Conservation (phyloP, 2,329 filamentous ascomycete species). For the Fusarium duplospermum region DNA sequence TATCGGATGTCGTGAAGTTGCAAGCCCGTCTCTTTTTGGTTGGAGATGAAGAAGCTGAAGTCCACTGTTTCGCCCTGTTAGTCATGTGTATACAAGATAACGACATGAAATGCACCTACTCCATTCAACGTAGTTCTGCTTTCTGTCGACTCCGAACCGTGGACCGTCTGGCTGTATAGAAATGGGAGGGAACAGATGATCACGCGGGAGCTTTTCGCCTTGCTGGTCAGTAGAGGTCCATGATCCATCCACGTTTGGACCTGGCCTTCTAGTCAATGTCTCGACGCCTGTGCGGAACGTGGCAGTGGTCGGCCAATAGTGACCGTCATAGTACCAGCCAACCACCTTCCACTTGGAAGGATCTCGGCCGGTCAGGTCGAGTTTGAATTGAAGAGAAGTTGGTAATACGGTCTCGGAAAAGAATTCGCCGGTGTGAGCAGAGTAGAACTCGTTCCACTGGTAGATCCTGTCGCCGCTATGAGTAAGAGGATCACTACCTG, state of each 20-base stretch:
- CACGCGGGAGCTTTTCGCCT: conserved; percentile 3
- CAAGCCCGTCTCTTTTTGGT: conserved; percentile 61
- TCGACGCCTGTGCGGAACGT: conserved; percentile 25
- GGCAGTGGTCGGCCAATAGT: conserved; percentile 63
- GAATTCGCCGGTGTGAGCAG: conserved; percentile 44
- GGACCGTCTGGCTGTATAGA: conserved; percentile 20
- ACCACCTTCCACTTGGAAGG: conserved; percentile 61
- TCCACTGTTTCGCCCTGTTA: conserved; percentile 50
- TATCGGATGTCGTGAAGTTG: conserved; percentile 63
- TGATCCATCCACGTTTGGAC: conserved; percentile 11
- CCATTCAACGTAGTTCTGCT: conserved; percentile 31
- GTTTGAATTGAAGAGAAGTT: conserved; percentile 56
- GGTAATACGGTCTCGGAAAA: conserved; percentile 59
- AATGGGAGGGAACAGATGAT: conserved; percentile 11
- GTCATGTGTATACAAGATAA: fast-evolving
- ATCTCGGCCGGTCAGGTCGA: conserved; percentile 63
- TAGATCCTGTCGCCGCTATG: conserved; percentile 56
- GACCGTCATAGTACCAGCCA: conserved; percentile 65
- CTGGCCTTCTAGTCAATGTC: background rate
- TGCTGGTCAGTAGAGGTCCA: conserved; percentile 27
- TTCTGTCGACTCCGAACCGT: conserved; percentile 16
- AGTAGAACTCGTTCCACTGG: conserved; percentile 61
- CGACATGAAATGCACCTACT: background rate
- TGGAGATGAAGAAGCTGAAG: conserved; percentile 61
- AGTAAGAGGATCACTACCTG: conserved; percentile 44